Evolutionary conservation across 495 filamentous ascomycete species (phyloP), one percentile per base, ranked within the genome.

Genomic region (Xylaria castorea): DNA sequence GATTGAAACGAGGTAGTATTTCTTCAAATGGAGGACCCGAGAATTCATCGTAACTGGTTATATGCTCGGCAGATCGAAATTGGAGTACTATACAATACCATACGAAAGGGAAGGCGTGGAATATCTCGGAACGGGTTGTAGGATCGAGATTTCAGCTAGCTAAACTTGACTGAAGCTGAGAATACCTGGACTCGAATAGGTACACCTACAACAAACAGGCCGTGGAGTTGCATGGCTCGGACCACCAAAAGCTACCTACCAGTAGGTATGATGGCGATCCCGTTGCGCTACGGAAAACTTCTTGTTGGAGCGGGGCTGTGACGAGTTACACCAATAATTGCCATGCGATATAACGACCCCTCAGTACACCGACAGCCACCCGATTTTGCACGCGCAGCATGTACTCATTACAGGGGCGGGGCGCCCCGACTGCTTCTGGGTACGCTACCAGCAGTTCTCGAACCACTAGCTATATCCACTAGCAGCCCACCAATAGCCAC

Each of bases 241-340:
- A 7, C 20, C n/a, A 51, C 48, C 48, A 48, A 20, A 20, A 48
- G 42, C 3, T 46, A 44, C 18, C n/a, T 20, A 8, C 36, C 36
- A 38, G 36, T 38, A 38, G 40, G 38, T 66, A 51, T 16, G 63
- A 66, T 34, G 63, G 18, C 44, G 63, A 51, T 66, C 16, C 63
- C 27, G 42, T 11, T 66, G 40, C 22, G 30, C 40, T 22, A 40
- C 14, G 66, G 48, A 68, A 68, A 51, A 57, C 66, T 44, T 12
- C 30, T 36, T 57, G 50, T 38, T 53, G 65, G 48, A 55, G 65
- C 48, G 65, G 65, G 48, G 66, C 66, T 38, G n/a, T 14, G 50
- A 50, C 50, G 66, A 30, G 30, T 30, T 70, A 42, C 40, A 61
- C 67, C 67, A 70, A 70, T 70, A 32, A 36, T 61, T 62, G 53